phyloP scores from a whole-genome alignment of 768 basidiomycete species.

The Naganishia friedmannii region DNA sequence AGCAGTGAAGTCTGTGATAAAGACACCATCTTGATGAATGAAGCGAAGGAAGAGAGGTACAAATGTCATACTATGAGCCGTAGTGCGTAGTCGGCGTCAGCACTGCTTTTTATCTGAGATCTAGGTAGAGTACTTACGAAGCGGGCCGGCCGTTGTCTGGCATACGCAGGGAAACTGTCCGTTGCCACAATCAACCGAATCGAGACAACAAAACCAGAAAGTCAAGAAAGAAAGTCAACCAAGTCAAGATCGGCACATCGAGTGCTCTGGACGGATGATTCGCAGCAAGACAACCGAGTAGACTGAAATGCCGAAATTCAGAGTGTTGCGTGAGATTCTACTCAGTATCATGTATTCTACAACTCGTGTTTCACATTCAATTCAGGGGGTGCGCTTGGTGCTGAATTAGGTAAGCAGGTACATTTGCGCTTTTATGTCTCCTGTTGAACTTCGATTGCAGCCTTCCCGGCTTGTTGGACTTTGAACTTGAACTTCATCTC shows the following conservation, averaged over 20 bases:
- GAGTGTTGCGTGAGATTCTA: not conserved
- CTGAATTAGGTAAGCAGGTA: conserved; percentile 5
- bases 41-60: not conserved
- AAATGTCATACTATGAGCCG: too few species aligned
- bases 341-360: not conserved
- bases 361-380: conserved; percentile 17
- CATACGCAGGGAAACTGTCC: not conserved
- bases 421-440: conserved; percentile 11
- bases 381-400: not conserved
- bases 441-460: not conserved
- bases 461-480: too few species aligned
- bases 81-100: too few species aligned
- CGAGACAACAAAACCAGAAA: not conserved
- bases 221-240: not conserved
- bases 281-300: not conserved
- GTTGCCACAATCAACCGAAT: not conserved
- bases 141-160: not conserved
- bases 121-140: conserved; percentile 1
- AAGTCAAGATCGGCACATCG: not conserved
- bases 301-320: not conserved
- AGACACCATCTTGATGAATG: not conserved
- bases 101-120: too few species aligned
- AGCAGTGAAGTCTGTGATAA: not conserved
- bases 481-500: not conserved
- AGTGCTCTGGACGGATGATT: not conserved